Conservation (phyloP, 768 basidiomycete genomes). For the Strobilomyces confusus region DNA sequence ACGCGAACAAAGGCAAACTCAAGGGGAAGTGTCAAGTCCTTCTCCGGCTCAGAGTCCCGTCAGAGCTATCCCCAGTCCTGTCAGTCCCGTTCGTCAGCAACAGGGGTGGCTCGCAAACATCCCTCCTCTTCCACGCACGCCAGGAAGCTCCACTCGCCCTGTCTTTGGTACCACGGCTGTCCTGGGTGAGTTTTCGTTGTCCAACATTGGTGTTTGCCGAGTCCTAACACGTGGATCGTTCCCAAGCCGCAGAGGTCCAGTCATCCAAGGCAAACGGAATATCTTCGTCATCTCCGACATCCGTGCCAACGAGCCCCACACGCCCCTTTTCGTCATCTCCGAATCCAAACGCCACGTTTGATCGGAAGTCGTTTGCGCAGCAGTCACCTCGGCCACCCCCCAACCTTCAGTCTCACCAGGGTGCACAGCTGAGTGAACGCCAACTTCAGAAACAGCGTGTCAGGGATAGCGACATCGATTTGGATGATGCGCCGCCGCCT, state of each 20-base stretch:
- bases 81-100: slow-evolving; percentile 17
- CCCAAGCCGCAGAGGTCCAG: neutral
- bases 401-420: slow-evolving; percentile 10
- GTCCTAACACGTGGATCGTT: slow-evolving; percentile 7
- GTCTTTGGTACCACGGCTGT: slow-evolving; percentile 12
- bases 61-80: slow-evolving; percentile 3
- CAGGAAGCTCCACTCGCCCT: slow-evolving; percentile 12
- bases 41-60: slow-evolving; percentile 11
- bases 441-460: slow-evolving; percentile 26
- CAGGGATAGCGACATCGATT: slow-evolving; percentile 25
- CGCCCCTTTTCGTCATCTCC: slow-evolving; percentile 19
- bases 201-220: neutral
- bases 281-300: slow-evolving; percentile 8
- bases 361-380: slow-evolving; percentile 20
- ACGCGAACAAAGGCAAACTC: slow-evolving; percentile 14
- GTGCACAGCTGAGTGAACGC: slow-evolving; percentile 21
- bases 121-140: slow-evolving; percentile 29
- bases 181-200: slow-evolving; percentile 11
- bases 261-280: slow-evolving; percentile 10
- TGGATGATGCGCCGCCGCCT: slow-evolving; percentile 43
- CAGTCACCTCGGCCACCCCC: slow-evolving; percentile 13
- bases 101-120: slow-evolving; percentile 22
- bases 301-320: slow-evolving; percentile 24
- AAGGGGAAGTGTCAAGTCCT: slow-evolving; percentile 1
- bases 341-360: slow-evolving; percentile 15